Percentiles rank a stretch among this genome's conserved stretches.
phyloP scores from a whole-genome alignment of 2,329 filamentous ascomycete genomes.

The Colletotrichum aenigma region DNA sequence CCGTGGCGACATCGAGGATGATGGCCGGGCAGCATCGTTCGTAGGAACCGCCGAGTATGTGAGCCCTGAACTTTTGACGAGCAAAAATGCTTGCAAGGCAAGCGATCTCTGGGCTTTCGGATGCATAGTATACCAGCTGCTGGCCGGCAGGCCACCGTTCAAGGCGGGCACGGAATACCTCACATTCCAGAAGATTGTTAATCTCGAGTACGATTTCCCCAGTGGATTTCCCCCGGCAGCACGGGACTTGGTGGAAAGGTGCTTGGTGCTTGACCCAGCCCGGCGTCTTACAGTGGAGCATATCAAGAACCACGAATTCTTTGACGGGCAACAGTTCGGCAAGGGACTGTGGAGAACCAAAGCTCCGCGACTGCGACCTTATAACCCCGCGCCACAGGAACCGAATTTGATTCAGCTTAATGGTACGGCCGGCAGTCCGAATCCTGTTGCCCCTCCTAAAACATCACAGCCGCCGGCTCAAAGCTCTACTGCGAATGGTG shows the following conservation, averaged over 20 bases:
- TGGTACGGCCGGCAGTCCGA: constrained; percentile 43
- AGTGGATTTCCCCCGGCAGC: constrained; percentile 85
- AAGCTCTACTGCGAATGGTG: constrained; percentile 46
- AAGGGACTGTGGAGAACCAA: constrained; percentile 87
- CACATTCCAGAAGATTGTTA: constrained; percentile 98
- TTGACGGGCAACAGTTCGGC: constrained; percentile 85
- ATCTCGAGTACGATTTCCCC: constrained; percentile 92
- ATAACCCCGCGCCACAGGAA: constrained; percentile 77
- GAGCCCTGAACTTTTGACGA: constrained; percentile 93
- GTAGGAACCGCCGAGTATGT: constrained; percentile 98
- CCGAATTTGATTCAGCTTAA: constrained; percentile 77
- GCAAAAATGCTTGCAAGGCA: constrained; percentile 96
- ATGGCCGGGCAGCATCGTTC: constrained; percentile 86
- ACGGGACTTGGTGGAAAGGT: constrained; percentile 86
- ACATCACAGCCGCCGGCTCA: constrained; percentile 38
- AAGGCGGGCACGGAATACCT: constrained; percentile 95
- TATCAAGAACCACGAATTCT: constrained; percentile 96
- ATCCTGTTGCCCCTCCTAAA: constrained; percentile 32
- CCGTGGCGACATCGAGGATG: constrained; percentile 53
- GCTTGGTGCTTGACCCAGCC: constrained; percentile 86
- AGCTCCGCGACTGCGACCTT: constrained; percentile 84
- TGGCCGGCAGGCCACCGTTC: constrained; percentile 96
- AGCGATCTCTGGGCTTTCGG: constrained; percentile 99
- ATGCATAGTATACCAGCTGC: constrained; percentile 94
- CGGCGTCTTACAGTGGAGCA: constrained; percentile 90